phyloP scores from a whole-genome alignment of 768 basidiomycete species.

The Phylloporus sp. region DNA sequence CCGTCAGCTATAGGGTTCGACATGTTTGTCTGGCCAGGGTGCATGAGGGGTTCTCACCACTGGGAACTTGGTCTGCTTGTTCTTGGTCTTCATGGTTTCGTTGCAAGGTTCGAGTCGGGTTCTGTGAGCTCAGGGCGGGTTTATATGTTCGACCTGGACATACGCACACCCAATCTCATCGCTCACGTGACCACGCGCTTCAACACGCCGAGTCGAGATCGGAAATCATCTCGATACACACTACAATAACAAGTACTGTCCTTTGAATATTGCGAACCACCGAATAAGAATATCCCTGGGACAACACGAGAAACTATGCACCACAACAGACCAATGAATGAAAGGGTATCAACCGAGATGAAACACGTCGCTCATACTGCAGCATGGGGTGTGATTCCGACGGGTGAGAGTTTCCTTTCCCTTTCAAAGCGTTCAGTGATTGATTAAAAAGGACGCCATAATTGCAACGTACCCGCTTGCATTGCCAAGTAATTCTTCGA shows the following conservation, averaged over 20 bases:
- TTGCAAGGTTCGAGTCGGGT: not conserved
- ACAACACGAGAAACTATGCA: not conserved
- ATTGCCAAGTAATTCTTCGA: constrained; percentile 30
- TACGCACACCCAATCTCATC: constrained; percentile 22
- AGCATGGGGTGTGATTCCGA: constrained; percentile 4
- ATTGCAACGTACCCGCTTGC: constrained; percentile 17
- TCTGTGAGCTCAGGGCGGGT: not conserved
- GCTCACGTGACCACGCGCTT: constrained; percentile 18
- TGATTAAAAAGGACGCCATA: not conserved
- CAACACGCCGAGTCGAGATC: not conserved
- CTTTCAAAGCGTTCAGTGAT: constrained; percentile 10
- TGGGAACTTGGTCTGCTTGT: constrained; percentile 88
- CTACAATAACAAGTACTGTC: not conserved
- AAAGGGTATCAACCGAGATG: not conserved
- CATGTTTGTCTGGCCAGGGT: not conserved
- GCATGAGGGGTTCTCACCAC: constrained; percentile 52
- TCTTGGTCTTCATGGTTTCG: constrained; percentile 77
- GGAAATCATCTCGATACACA: not conserved
- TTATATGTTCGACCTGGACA: constrained; percentile 5
- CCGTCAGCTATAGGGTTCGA: constrained; percentile 6
- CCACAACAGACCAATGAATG: not conserved
- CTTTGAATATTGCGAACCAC: not conserved
- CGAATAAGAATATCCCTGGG: not conserved
- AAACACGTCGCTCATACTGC: not conserved
- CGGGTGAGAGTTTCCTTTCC: constrained; percentile 17